Conservation (phyloP, 192 early-diverging fungal genomes). For the Physocladia obscura region DNA sequence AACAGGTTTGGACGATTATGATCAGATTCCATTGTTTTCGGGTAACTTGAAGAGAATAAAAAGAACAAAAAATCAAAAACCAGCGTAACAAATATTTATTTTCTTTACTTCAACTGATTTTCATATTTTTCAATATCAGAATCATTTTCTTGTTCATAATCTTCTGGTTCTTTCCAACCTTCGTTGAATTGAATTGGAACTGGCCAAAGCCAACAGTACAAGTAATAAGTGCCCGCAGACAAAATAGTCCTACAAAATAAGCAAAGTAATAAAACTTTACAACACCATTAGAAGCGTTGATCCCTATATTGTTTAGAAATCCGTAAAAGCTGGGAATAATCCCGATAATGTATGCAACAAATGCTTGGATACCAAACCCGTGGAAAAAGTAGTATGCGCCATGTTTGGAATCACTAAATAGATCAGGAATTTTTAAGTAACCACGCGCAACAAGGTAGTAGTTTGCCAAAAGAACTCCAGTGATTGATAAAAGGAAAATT, state of each 20-base stretch:
- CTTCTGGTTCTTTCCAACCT: background rate
- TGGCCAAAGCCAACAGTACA: background rate
- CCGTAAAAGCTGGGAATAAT: background rate
- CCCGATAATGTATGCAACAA: background rate
- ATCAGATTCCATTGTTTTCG: too few species aligned
- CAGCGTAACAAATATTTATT: too few species aligned
- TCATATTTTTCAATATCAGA: too few species aligned
- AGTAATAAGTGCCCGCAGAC: background rate
- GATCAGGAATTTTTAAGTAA: background rate
- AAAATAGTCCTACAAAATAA: background rate
- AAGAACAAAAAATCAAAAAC: too few species aligned
- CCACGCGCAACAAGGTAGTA: background rate
- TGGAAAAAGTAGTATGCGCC: background rate
- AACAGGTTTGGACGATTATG: too few species aligned
- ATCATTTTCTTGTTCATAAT: background rate
- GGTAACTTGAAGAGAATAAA: too few species aligned
- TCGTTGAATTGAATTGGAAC: background rate
- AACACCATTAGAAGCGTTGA: background rate
- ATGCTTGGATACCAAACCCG: background rate
- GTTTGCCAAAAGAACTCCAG: background rate
- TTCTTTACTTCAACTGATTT: too few species aligned
- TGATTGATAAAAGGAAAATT: background rate
- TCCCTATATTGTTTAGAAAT: background rate
- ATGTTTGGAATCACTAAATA: background rate
- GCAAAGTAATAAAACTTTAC: background rate